Evolutionary conservation across 1,284 basidiomycete species (phyloP), one percentile per base, ranked within the genome.

Genomic region (Farysia itapuensis): DNA sequence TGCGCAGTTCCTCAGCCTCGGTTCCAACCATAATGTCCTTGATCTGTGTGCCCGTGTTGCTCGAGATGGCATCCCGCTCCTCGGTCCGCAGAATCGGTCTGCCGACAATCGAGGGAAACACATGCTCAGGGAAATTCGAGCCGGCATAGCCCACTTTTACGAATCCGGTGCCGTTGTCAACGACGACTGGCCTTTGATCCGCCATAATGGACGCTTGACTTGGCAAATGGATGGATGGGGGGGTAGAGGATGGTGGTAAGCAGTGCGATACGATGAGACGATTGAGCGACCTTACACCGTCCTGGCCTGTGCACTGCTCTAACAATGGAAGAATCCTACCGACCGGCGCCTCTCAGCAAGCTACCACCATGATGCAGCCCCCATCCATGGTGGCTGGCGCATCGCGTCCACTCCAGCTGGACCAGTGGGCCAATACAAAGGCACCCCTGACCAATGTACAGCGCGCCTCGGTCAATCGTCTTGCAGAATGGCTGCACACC

Each of bases 1-100:
- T 94, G 37, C 94, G 87, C 77, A 91, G 88, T 78, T 87, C 84
- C 32, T 90, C 90, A 20, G 95, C 95, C 44, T 96, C 91, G 79
- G 94, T 90, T 57, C 93, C 92, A 76, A 95, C 81, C 92, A 98
- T 97, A 79, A 98, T 87, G 79, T 99, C 94, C 77, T 90, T 90
- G 60, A 77, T 70, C 39, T 77, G 67, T 5, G 64, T 72, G 23
- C 72, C 61, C 5, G 60, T 58, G 32, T 57, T 54, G 42, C 48
- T 58, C 34, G 68, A 64, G 81, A 54, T 90, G 86, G 43, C 90
- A 84, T 77, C 74, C 50, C 92, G 88, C 80, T 99, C 94, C 80
- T 99, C 95, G 9, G 94, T 90, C 52, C 95, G 90, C 52, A 98
- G 82, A 76, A 99, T 98, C 29, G 94, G 94, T 15, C 94, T 86